Evolutionary conservation across 2,329 filamentous ascomycete species (phyloP).

Genomic region (Sarocladium kiliense): DNA sequence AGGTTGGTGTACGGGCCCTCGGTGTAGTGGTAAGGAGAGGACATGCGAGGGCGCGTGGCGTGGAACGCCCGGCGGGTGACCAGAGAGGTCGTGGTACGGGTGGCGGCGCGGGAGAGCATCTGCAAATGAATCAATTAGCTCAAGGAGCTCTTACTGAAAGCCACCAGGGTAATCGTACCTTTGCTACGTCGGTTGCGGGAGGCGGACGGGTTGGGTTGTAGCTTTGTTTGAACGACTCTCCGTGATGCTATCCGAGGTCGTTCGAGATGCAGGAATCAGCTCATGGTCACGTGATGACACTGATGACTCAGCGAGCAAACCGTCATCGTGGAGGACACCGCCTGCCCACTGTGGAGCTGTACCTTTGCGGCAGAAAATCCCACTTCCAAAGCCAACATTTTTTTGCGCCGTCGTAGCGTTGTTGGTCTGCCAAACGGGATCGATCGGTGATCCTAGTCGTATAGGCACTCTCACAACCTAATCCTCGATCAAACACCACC

Average conservation of each 20-base stretch:
- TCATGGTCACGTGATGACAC: background rate
- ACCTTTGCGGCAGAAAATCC: constrained; percentile 7
- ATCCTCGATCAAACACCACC: background rate
- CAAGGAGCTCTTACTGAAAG: background rate
- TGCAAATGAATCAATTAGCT: constrained; percentile 43
- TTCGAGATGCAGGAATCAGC: constrained; percentile 9
- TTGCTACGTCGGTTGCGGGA: constrained; percentile 17
- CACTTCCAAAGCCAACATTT: constrained; percentile 7
- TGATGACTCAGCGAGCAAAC: background rate
- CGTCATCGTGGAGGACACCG: background rate
- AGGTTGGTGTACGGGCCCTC: constrained; percentile 93
- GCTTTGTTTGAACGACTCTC: constrained; percentile 20
- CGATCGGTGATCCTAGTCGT: constrained; percentile 2
- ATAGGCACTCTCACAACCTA: background rate
- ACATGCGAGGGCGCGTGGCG: constrained; percentile 77
- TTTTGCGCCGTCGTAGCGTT: constrained; percentile 6
- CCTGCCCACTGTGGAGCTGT: background rate
- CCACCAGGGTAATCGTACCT: constrained; percentile 13
- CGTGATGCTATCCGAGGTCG: constrained; percentile 23
- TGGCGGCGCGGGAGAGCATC: constrained; percentile 77
- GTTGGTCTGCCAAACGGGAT: constrained; percentile 4
- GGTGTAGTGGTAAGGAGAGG: constrained; percentile 95
- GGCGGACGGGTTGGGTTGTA: constrained; percentile 13
- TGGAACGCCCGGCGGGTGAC: constrained; percentile 92
- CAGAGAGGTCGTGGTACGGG: constrained; percentile 60